Evolutionary conservation across 345 rosid genomes (phyloP).

Genomic region (Salix udensis): DNA sequence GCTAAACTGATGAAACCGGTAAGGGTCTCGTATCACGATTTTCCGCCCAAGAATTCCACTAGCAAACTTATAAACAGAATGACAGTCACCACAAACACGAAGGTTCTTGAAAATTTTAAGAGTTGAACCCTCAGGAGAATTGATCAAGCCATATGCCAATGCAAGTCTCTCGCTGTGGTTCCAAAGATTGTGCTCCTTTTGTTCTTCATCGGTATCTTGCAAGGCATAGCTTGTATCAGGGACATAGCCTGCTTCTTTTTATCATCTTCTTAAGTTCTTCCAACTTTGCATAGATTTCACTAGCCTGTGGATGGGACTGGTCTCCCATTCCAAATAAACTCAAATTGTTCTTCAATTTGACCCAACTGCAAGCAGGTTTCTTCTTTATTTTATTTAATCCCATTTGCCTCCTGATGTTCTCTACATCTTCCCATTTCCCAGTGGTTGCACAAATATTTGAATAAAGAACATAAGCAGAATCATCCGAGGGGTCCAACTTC

Average conservation of each 20-base stretch:
- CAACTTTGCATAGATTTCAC: slow-evolving; percentile 60
- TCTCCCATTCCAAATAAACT: slow-evolving; percentile 76
- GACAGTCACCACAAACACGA: slow-evolving; percentile 80
- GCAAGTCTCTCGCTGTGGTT: slow-evolving; percentile 90
- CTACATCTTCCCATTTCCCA: slow-evolving; percentile 75
- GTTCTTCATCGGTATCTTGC: slow-evolving; percentile 93
- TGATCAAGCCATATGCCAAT: slow-evolving; percentile 66
- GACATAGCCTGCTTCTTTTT: slow-evolving; percentile 68
- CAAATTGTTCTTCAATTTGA: slow-evolving; percentile 60
- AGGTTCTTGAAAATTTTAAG: slow-evolving; percentile 75
- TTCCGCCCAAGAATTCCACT: slow-evolving; percentile 47
- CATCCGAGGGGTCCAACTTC: slow-evolving; percentile 65
- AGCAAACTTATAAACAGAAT: slow-evolving; percentile 71
- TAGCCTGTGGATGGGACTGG: slow-evolving; percentile 50
- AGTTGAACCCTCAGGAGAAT: slow-evolving; percentile 52
- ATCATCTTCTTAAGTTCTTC: slow-evolving; percentile 73
- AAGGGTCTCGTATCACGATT: slow-evolving; percentile 68
- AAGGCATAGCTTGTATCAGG: slow-evolving; percentile 72
- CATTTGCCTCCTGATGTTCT: slow-evolving; percentile 69
- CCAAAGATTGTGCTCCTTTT: slow-evolving; percentile 86
- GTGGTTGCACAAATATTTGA: slow-evolving; percentile 80
- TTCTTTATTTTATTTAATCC: slow-evolving; percentile 62
- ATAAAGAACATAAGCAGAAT: slow-evolving; percentile 75
- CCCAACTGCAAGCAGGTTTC: slow-evolving; percentile 93
- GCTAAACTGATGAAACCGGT: slow-evolving; percentile 77